These are phyloP conservation scores for Mortierella sp. DNA, from an alignment of 371 early-diverging fungal genomes.

Conservation along the genomic window DNA sequence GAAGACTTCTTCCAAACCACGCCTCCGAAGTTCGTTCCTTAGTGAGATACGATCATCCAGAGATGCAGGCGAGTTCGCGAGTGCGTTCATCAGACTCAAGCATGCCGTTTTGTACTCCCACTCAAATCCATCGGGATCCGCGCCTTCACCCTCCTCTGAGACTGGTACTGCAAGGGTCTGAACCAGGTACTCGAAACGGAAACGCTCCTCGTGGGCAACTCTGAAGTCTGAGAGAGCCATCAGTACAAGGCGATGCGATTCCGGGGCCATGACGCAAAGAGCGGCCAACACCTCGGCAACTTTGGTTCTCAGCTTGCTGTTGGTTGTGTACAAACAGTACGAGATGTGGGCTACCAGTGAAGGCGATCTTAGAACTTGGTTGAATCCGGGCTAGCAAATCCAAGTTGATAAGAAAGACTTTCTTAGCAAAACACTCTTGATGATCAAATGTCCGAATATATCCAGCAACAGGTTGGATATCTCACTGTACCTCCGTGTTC, in stretches of 20 bases:
- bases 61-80: conserved; percentile 64
- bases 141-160: conserved; percentile 15
- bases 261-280: conserved; percentile 62
- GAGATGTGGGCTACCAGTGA: conserved; percentile 54
- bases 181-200: conserved; percentile 70
- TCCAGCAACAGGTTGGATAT: neutral
- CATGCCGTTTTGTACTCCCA: conserved; percentile 66
- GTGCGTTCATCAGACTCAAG: conserved; percentile 61
- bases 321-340: conserved; percentile 56
- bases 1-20: conserved; percentile 66
- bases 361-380: conserved; percentile 60
- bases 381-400: conserved; percentile 62
- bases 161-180: conserved; percentile 53
- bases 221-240: conserved; percentile 65
- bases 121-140: conserved; percentile 36
- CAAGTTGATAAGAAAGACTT: no score
- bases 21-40: conserved; percentile 64
- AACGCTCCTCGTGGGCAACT: conserved; percentile 65
- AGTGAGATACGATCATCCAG: conserved; percentile 63
- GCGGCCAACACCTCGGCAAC: conserved; percentile 62
- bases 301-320: conserved; percentile 59
- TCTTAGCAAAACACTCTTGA: no score
- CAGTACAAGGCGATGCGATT: conserved; percentile 60
- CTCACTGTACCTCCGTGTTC: conserved; percentile 63
- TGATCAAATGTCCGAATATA: no score